These are phyloP conservation scores for Candida argentea DNA, from an alignment of 805 yeast species.

Conservation along the genomic window DNA sequence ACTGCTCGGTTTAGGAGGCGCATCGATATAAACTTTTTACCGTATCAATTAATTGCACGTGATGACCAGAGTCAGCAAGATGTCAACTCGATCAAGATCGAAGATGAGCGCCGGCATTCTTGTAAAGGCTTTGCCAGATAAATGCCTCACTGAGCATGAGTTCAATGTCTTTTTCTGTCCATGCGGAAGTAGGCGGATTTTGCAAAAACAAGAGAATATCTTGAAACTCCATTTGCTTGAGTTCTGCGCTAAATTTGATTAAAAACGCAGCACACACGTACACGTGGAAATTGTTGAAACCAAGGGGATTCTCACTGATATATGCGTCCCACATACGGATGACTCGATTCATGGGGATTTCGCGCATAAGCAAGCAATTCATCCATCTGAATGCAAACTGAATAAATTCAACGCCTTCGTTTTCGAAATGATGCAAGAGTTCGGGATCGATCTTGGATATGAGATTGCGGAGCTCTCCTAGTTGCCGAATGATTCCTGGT, in stretches of 20 bases:
- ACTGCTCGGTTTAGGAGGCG: neutral
- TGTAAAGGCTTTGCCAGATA: slow-evolving; percentile 91
- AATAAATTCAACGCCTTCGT: slow-evolving; percentile 84
- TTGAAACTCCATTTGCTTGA: slow-evolving; percentile 85
- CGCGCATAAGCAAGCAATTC: slow-evolving; percentile 96
- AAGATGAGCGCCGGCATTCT: slow-evolving; percentile 85
- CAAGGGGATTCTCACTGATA: slow-evolving; percentile 60
- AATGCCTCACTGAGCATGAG: slow-evolving; percentile 89
- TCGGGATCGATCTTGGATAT: slow-evolving; percentile 72
- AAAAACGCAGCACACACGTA: slow-evolving; percentile 97
- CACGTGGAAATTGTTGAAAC: slow-evolving; percentile 87
- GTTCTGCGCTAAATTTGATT: slow-evolving; percentile 72
- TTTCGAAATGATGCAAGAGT: slow-evolving; percentile 62
- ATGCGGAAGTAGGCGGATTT: slow-evolving; percentile 73
- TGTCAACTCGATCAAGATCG: too few species aligned
- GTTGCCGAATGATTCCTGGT: slow-evolving; percentile 93
- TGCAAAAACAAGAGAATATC: slow-evolving; percentile 88
- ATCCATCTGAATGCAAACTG: slow-evolving; percentile 98
- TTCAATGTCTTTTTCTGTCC: slow-evolving; percentile 89
- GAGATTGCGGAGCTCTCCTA: slow-evolving; percentile 64
- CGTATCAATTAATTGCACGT: too few species aligned
- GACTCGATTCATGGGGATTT: slow-evolving; percentile 64
- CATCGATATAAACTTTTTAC: neutral
- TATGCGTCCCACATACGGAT: slow-evolving; percentile 98
- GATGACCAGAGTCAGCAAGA: too few species aligned